Conservation (phyloP, 1,139 yeast species). For the Zygotorulaspora mrakii region DNA sequence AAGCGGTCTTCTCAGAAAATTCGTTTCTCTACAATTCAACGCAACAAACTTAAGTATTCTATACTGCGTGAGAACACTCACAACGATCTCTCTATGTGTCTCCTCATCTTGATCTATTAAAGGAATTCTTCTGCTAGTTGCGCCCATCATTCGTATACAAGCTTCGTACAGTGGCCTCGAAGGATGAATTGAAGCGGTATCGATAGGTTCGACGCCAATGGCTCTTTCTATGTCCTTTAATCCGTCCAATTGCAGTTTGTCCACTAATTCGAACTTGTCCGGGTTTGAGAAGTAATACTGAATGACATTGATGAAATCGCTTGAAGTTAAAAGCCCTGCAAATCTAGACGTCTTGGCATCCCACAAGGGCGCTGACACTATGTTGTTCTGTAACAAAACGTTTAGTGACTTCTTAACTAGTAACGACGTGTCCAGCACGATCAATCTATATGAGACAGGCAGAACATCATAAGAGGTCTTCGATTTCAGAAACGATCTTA, state of each 20-base stretch:
- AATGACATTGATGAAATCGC: conserved; percentile 91
- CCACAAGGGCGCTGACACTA: conserved; percentile 97
- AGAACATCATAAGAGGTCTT: conserved; percentile 95
- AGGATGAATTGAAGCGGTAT: conserved; percentile 87
- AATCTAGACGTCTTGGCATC: conserved; percentile 82
- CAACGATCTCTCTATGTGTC: conserved; percentile 90
- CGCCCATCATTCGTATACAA: conserved; percentile 84
- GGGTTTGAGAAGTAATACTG: conserved; percentile 91
- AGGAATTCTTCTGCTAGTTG: conserved; percentile 91
- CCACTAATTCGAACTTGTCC: conserved; percentile 85
- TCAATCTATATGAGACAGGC: conserved; percentile 90
- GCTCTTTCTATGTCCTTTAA: conserved; percentile 80
- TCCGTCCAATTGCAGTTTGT: conserved; percentile 80
- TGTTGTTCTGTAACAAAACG: conserved; percentile 84
- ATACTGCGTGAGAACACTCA: conserved; percentile 91
- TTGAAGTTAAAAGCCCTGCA: conserved; percentile 89
- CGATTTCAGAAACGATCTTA: conserved; percentile 76
- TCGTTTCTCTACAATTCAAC: conserved; percentile 90
- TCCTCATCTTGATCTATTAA: conserved; percentile 91
- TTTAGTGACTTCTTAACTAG: conserved; percentile 88
- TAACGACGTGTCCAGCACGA: conserved; percentile 88
- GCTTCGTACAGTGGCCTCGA: conserved; percentile 89
- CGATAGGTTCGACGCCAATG: conserved; percentile 84
- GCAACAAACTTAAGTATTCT: conserved; percentile 94
- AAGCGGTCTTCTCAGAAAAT: conserved; percentile 75